Evolutionary conservation across 192 early-diverging fungal species (phyloP), one percentile per base, ranked within the genome.

Genomic region (Coemansia sp.): DNA sequence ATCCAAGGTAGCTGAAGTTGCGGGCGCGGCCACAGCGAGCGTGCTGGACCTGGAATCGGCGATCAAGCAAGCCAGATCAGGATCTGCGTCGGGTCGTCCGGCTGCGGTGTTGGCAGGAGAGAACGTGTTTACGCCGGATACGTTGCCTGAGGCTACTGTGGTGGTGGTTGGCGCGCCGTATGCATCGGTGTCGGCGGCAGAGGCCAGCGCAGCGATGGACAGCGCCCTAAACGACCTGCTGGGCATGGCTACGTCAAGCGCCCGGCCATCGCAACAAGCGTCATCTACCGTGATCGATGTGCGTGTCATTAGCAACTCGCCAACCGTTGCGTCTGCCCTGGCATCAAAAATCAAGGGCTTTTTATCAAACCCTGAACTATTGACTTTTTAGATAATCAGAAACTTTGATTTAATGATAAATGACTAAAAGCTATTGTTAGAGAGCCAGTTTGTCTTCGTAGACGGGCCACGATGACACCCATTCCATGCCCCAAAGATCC

Each of bases 91-190:
- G 2, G 21, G 19, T 4, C 37, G 15, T 23, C 74, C 71, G 2
- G 65, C 71, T 0, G 71, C 68, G 22, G 57, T 76, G 2, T 52
- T 73, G 48, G 67, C 70, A 0, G 19, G 67, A 0, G 70, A 76
- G 54, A 67, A 51, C 72, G 80, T 62, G 82, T 92, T 67, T 70
- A 87, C 64, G 19, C 69, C 59, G 1, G 53, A 15, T 82, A 84
- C 64, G 82, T 86, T 76, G 22, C 67, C 69, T 48, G 84, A 83
- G 14, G 68, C 87, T 2, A 62, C 81, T 0, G 88, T 91, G 23
- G 72, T 92, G 38, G 85, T 88, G 56, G 86, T 91, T 29, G 89
- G 91, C 69, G 47, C 56, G 32, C 74, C 73, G 3, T 56, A 64
- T 14, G 45, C 39, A 3, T 70, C 66, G 4, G 72, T 79, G 4